phyloP scores from a whole-genome alignment of 2,329 filamentous ascomycete genomes.

The Lasiodiplodia hormozganensis region DNA sequence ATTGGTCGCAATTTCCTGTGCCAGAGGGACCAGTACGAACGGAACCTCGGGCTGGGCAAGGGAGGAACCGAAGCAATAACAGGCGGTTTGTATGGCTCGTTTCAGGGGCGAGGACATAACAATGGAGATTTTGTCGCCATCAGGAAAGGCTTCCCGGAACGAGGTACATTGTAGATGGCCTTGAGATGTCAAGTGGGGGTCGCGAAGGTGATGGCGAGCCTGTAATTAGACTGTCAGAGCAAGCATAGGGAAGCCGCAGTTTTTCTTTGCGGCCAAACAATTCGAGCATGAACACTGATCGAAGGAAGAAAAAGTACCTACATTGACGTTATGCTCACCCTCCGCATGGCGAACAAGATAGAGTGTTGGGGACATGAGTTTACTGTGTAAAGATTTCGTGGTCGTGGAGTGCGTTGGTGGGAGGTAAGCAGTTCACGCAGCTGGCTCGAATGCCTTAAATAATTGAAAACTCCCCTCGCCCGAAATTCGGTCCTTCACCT shows the following conservation, averaged over 20 bases:
- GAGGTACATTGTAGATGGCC: conserved; percentile 75
- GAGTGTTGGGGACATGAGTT: conserved; percentile 55
- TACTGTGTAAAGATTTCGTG: conserved; percentile 27
- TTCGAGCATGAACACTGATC: background rate
- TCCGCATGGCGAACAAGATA: conserved; percentile 75
- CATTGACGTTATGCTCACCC: conserved; percentile 76
- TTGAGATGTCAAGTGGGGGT: conserved; percentile 77
- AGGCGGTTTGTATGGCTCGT: conserved; percentile 79
- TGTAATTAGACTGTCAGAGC: conserved; percentile 62
- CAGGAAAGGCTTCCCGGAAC: conserved; percentile 68
- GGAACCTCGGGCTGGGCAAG: conserved; percentile 45
- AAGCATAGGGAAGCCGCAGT: too few relatives aligned
- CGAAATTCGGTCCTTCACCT: too few relatives aligned
- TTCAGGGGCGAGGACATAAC: conserved; percentile 81
- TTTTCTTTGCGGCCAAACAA: too few relatives aligned
- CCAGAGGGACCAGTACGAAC: conserved; percentile 70
- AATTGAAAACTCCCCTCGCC: too few relatives aligned
- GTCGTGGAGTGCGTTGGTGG: too few relatives aligned
- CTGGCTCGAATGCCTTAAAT: too few relatives aligned
- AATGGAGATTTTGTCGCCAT: conserved; percentile 65
- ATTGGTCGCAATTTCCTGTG: conserved; percentile 78
- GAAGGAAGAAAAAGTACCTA: conserved; percentile 29
- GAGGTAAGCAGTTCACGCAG: too few relatives aligned
- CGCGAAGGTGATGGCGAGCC: conserved; percentile 72
- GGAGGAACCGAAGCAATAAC: conserved; percentile 70